Conservation (phyloP, 2,329 filamentous ascomycete genomes). For the Scytalidium sp. region DNA sequence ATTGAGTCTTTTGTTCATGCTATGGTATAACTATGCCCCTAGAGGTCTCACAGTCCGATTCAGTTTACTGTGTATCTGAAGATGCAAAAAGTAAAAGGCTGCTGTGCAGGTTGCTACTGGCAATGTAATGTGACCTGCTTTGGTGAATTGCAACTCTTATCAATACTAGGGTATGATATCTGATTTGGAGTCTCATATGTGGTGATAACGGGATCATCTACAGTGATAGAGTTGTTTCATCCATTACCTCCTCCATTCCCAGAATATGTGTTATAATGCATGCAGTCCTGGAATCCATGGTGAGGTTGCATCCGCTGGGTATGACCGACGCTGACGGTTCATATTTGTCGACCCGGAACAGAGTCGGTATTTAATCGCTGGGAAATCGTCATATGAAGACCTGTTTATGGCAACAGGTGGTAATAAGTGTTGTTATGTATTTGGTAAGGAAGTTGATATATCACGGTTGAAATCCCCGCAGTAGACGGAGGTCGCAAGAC, state of each 20-base stretch:
- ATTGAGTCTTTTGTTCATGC: too few species aligned
- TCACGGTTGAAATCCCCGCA: constrained; percentile 3
- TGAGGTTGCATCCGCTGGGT: constrained; percentile 4
- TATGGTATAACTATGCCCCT: too few species aligned
- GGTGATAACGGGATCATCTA: too few species aligned
- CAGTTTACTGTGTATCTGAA: too few species aligned
- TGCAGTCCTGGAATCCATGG: constrained; percentile 2
- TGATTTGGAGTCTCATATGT: too few species aligned
- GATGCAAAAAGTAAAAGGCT: too few species aligned
- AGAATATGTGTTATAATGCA: background rate
- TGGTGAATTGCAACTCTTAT: too few species aligned
- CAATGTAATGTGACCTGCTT: too few species aligned
- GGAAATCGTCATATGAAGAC: constrained; percentile 8
- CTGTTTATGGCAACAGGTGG: constrained; percentile 9
- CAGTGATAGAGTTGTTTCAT: too few species aligned
- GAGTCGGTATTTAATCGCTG: constrained; percentile 11
- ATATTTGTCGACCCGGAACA: constrained; percentile 7
- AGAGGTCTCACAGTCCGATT: too few species aligned
- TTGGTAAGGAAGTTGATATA: constrained; percentile 15
- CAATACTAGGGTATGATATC: too few species aligned
- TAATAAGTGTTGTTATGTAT: constrained; percentile 11
- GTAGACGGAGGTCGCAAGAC: constrained; percentile 16
- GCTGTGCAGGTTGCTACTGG: too few species aligned
- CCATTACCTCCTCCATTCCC: background rate
- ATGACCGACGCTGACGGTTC: constrained; percentile 14